A percentile compares a stretch with the other conserved stretches of the same genome.
Conservation (phyloP, 2,329 filamentous ascomycete species). For the Raffaelea arxii region DNA sequence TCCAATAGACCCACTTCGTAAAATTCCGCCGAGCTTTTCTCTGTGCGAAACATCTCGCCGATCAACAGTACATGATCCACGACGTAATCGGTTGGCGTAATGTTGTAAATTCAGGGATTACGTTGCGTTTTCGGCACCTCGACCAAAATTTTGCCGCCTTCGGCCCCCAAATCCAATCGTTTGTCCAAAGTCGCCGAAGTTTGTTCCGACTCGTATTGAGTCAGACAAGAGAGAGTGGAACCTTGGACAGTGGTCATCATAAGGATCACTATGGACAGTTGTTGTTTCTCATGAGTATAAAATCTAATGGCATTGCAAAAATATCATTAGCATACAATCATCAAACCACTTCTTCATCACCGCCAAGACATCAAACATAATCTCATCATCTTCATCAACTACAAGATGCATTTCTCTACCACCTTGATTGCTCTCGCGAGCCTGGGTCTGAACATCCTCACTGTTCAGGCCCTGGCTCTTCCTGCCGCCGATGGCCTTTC, state of each 20-base stretch:
- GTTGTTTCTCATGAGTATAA: background rate
- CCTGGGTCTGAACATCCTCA: constrained; percentile 2
- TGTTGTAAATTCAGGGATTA: too few relatives aligned
- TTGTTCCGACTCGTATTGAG: background rate
- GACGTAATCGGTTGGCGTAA: too few relatives aligned
- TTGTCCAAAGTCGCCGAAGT: too few relatives aligned
- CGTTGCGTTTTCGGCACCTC: too few relatives aligned
- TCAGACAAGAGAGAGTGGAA: background rate
- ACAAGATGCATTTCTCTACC: background rate
- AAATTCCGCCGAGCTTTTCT: too few relatives aligned
- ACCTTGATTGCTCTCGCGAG: background rate
- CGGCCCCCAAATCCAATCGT: too few relatives aligned
- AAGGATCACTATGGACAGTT: background rate
- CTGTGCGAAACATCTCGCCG: too few relatives aligned
- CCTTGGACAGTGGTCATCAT: too few relatives aligned
- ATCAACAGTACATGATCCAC: too few relatives aligned
- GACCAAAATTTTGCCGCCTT: too few relatives aligned
- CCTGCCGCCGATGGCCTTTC: background rate
- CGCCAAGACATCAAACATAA: background rate
- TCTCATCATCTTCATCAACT: too few relatives aligned
- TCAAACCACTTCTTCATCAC: background rate
- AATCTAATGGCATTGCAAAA: background rate
- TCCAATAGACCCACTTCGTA: too few relatives aligned
- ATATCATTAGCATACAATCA: background rate
- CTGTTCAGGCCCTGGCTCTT: background rate